Evolutionary conservation across 2,329 filamentous ascomycete species (phyloP).

Genomic region (Cladobotryum mycophilum): DNA sequence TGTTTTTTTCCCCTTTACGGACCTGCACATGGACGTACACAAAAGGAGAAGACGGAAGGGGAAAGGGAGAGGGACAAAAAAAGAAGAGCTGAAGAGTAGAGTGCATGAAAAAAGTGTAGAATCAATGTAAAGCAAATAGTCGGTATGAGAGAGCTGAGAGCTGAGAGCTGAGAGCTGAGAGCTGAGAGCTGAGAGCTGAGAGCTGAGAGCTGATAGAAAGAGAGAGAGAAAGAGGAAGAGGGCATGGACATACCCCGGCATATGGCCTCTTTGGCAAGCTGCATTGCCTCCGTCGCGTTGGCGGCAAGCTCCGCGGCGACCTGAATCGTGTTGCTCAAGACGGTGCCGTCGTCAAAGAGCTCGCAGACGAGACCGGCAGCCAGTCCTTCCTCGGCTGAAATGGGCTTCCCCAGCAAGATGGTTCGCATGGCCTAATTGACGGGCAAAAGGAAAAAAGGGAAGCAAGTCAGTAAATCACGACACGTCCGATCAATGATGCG

Average conservation of each 20-base stretch:
- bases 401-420: slow-evolving; percentile 22
- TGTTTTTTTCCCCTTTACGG: too few species aligned
- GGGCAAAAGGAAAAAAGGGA: too few species aligned
- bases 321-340: slow-evolving; percentile 21
- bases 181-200: neutral
- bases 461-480: neutral
- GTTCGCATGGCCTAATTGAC: slow-evolving; percentile 22
- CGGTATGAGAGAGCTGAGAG: too few species aligned
- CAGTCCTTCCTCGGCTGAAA: slow-evolving; percentile 21
- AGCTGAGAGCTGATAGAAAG: slow-evolving; percentile 1
- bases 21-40: too few species aligned
- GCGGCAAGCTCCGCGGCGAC: slow-evolving; percentile 18
- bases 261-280: slow-evolving; percentile 25
- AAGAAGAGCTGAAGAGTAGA: too few species aligned
- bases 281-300: slow-evolving; percentile 20
- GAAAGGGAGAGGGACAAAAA: too few species aligned
- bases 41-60: too few species aligned
- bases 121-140: too few species aligned
- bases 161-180: neutral
- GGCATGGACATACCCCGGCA: slow-evolving; percentile 18
- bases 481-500: too few species aligned
- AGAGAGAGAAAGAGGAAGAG: slow-evolving; percentile 1
- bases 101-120: too few species aligned
- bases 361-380: slow-evolving; percentile 22
- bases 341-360: slow-evolving; percentile 19